These are phyloP conservation scores for Sphaerulina vaccinii DNA, from an alignment of 2,329 filamentous ascomycete genomes.

Conservation along the genomic window DNA sequence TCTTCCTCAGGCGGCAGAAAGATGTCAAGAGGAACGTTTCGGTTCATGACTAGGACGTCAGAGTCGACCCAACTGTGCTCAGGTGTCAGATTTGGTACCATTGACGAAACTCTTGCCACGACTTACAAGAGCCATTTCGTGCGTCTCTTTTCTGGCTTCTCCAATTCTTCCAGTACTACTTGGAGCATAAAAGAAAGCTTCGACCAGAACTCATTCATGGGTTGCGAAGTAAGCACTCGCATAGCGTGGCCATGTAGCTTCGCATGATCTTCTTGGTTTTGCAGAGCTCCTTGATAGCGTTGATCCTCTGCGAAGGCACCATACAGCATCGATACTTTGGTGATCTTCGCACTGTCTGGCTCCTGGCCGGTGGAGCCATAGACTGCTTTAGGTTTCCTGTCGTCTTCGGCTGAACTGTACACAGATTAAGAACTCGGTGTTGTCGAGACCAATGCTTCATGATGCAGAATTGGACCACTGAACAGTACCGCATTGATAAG, in stretches of 20 bases:
- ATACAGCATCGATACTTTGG: conserved; percentile 19
- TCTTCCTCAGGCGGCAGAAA: conserved; percentile 35
- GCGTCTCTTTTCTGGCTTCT: conserved; percentile 28
- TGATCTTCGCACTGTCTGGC: background rate
- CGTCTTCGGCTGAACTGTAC: no score
- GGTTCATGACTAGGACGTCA: conserved; percentile 34
- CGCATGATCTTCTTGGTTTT: conserved; percentile 12
- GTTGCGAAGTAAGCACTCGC: conserved; percentile 13
- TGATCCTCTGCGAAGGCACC: conserved; percentile 9
- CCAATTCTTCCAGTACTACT: conserved; percentile 31
- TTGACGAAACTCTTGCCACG: background rate
- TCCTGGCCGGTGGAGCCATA: no score
- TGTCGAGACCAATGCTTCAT: no score
- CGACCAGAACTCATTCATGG: conserved; percentile 17
- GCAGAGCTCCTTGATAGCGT: conserved; percentile 8
- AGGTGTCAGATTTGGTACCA: no score
- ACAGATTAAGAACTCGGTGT: no score
- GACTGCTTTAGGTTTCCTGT: no score
- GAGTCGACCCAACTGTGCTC: conserved; percentile 31
- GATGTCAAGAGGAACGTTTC: conserved; percentile 31
- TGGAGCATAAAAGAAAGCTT: conserved; percentile 20
- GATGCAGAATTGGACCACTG: no score
- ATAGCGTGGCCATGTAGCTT: conserved; percentile 12
- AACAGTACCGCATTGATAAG: no score
- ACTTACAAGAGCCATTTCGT: conserved; percentile 36